Base-by-base conservation (phyloP, 202 grass and related monocot species). In the Carex sylvatica region DNA sequence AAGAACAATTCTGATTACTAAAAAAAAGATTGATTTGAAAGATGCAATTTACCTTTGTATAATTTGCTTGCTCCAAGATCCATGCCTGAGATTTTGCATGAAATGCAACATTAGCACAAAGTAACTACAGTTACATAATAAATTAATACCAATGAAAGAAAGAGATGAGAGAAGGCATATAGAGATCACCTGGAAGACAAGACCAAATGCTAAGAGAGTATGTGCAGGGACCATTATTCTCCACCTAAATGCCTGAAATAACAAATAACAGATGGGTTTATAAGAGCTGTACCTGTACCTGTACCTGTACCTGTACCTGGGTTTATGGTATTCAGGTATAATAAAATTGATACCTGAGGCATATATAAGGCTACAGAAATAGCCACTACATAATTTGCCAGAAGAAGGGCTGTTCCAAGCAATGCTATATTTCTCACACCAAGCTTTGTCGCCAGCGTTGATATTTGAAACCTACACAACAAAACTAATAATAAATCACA, bases 391-490 rank as follows among this genome's bases (percentile, higher is more conserved):
- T 99, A 99, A 78, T 99, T 99, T 82, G 85, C 84, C 78, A 99
- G 19, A 68, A 99, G 80, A 84, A 96, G 89, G 77, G 89, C 89
- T 58, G 93, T 92, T 65, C 96, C 96, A 91, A 99, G 91, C 46
- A 96, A 96, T 24, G 93, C 91, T 68, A 99, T 99, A 56, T 99
- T 99, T 84, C 93, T 99, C 78, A 99, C 96, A 90, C 96, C 96
- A 88, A 99, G 96, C 47, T 92, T 99, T 75, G 96, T 99, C 16
- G 91, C 93, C 86, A 99, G 88, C 24, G 96, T 99, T 89, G 93
- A 99, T 90, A 99, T 99, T 84, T 96, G 84, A 61, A 88, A 99
- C 76, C 93, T 99, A 51, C 9, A 79, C 4, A 79, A 52, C 4
- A 83, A 71, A 69, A 19, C 0, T 69, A 4, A 63, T 9, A 15